These are phyloP conservation scores for Neurospora sp. DNA, from an alignment of 495 filamentous ascomycete species.

Conservation along the genomic window DNA sequence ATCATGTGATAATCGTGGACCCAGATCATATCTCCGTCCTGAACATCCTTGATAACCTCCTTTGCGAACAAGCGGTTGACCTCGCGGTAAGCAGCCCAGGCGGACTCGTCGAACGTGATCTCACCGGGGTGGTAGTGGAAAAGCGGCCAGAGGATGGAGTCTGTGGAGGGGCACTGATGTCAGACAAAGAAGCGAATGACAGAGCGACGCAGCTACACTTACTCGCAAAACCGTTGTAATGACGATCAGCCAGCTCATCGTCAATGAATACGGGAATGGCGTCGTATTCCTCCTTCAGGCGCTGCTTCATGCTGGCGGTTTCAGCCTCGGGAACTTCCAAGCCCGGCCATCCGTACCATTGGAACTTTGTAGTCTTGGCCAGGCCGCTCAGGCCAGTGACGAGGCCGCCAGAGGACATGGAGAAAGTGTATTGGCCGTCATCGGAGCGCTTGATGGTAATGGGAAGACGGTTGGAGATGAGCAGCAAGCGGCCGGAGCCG, in stretches of 20 bases:
- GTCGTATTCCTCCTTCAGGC: slow-evolving; percentile 60
- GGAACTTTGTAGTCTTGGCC: slow-evolving; percentile 82
- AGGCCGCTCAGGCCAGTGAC: slow-evolving; percentile 85
- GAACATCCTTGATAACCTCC: slow-evolving; percentile 57
- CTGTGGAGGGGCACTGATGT: slow-evolving; percentile 32
- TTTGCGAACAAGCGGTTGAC: slow-evolving; percentile 84
- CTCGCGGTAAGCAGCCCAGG: slow-evolving; percentile 78
- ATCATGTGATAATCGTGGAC: slow-evolving; percentile 96
- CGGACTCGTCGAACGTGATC: slow-evolving; percentile 77
- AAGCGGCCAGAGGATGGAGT: slow-evolving; percentile 90
- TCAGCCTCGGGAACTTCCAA: slow-evolving; percentile 72
- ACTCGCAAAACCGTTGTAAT: slow-evolving; percentile 88
- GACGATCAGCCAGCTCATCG: slow-evolving; percentile 66
- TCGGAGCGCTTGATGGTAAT: slow-evolving; percentile 91
- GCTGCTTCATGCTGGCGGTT: slow-evolving; percentile 51
- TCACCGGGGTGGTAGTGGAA: slow-evolving; percentile 95
- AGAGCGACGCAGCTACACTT: slow-evolving; percentile 14
- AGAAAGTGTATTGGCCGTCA: slow-evolving; percentile 70
- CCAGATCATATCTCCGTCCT: slow-evolving; percentile 81
- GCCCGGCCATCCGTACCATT: slow-evolving; percentile 98
- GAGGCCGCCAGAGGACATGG: slow-evolving; percentile 90
- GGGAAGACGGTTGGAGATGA: slow-evolving; percentile 87
- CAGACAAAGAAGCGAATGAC: neutral
- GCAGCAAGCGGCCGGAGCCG: slow-evolving; percentile 48
- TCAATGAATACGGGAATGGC: slow-evolving; percentile 71